Evolutionary conservation across 345 rosid species (phyloP).

Genomic region (Crucihimalaya himalaica): DNA sequence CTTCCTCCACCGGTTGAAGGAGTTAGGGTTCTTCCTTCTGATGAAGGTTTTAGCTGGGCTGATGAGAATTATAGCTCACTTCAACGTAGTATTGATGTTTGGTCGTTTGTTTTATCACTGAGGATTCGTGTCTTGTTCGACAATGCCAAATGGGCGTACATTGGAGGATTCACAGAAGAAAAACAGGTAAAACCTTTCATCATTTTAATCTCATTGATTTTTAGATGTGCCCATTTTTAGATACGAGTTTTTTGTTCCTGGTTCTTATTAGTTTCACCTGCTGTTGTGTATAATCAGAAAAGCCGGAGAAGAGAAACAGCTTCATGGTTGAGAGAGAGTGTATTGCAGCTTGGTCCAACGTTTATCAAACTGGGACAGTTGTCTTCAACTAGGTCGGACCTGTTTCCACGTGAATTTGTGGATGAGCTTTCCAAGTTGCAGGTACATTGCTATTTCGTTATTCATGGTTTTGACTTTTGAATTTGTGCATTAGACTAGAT

Average conservation of each 20-base stretch:
- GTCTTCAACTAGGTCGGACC: constrained; percentile 92
- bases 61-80: constrained; percentile 72
- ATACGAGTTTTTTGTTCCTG: constrained; percentile 5
- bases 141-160: constrained; percentile 85
- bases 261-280: constrained; percentile 20
- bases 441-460: constrained; percentile 45
- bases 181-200: constrained; percentile 60
- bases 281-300: constrained; percentile 53
- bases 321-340: constrained; percentile 83
- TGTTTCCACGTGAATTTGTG: constrained; percentile 87
- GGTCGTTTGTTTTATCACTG: constrained; percentile 81
- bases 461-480: constrained; percentile 9
- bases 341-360: constrained; percentile 96
- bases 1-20: constrained; percentile 69
- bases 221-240: not conserved
- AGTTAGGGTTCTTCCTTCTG: constrained; percentile 74
- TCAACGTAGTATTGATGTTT: constrained; percentile 82
- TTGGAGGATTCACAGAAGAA: constrained; percentile 74
- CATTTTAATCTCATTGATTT: not conserved
- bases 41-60: constrained; percentile 97
- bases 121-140: constrained; percentile 76
- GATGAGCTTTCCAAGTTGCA: constrained; percentile 98
- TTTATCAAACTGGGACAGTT: constrained; percentile 94
- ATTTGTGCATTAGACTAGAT: not conserved
- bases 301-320: constrained; percentile 69